Evolutionary conservation across 139 green algal species (phyloP).

Genomic region (Haematococcus sp.): DNA sequence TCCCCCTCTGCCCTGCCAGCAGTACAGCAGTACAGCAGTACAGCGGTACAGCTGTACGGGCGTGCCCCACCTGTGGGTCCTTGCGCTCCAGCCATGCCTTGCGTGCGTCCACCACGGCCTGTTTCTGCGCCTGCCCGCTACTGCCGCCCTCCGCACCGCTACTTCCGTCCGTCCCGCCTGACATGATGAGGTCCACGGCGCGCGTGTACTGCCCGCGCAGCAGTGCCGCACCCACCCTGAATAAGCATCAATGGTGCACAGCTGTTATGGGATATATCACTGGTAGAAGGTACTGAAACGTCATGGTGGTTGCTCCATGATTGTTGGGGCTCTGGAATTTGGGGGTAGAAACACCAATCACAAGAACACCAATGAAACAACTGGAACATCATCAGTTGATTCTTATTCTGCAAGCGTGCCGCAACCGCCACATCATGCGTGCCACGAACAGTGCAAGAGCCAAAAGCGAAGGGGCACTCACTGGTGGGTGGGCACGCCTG

Average conservation of each 20-base stretch:
- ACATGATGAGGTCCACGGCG: conserved; percentile 70
- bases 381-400: neutral
- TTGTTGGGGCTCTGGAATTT: no score
- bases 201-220: conserved; percentile 70
- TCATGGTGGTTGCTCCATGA: no score
- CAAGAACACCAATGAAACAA: neutral
- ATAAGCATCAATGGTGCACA: no score
- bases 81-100: conserved; percentile 19
- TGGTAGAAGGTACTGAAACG: no score
- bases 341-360: no score
- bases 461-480: neutral
- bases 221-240: conserved; percentile 64
- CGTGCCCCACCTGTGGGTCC: conserved; percentile 25
- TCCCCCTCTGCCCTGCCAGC: no score
- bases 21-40: no score
- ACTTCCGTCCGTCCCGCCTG: neutral
- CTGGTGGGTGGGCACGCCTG: conserved; percentile 70
- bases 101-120: conserved; percentile 20
- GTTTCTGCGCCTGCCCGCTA: conserved; percentile 9
- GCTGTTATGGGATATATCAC: no score
- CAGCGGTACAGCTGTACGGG: no score
- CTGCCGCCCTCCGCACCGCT: neutral
- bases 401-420: neutral
- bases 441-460: neutral
- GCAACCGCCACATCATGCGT: neutral